Evolutionary conservation across 2,329 filamentous ascomycete genomes (phyloP), one percentile per base, ranked within the genome.

Genomic region (Pestalotiopsis sp.): DNA sequence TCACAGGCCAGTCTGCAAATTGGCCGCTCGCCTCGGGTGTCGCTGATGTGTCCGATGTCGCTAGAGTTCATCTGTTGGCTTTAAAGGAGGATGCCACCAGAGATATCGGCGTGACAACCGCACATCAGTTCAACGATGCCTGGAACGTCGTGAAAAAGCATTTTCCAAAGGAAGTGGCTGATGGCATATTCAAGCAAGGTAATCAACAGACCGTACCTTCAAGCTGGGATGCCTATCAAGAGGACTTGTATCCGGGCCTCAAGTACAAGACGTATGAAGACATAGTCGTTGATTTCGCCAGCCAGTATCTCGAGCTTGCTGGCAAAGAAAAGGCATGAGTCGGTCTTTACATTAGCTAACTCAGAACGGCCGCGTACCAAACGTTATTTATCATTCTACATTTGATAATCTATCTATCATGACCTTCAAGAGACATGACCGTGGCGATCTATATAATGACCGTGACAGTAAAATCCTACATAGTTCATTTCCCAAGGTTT

Each of bases 41-140:
- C 4, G 56, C 56, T 5, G 17, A 58, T 58, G 56, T 58, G 56
- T 58, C 56, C 17, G 56, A 58, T 58, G 56, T 58, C 56, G 56
- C 56, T 4, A 58, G 23, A 58, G 56, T 27, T 3, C 56, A 58
- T 58, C 17, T 58, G 2, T 2, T 58, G 56, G 56, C 56, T 2
- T 4, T 58, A n/a, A 58, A 58, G n/a, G 56, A 58, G n/a, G 13
- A 27, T 23, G 5, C 23, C n/a, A 27, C 9, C 5, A 58, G 23
- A 3, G 12, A 58, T 27, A 23, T 58, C n/a, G 56, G 56, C 56
- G 56, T 58, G 6, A 58, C 56, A 27, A 23, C n/a, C 9, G 3
- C 56, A 41, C 62, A 71, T 58, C 59, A 66, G 6, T 71, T 71
- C 36, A 66, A 71, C 23, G 70, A 71, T 25, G 70, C 67, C 4